Evolutionary conservation across 192 early-diverging fungal species (phyloP).

Genomic region (Rhizophagus sp.): DNA sequence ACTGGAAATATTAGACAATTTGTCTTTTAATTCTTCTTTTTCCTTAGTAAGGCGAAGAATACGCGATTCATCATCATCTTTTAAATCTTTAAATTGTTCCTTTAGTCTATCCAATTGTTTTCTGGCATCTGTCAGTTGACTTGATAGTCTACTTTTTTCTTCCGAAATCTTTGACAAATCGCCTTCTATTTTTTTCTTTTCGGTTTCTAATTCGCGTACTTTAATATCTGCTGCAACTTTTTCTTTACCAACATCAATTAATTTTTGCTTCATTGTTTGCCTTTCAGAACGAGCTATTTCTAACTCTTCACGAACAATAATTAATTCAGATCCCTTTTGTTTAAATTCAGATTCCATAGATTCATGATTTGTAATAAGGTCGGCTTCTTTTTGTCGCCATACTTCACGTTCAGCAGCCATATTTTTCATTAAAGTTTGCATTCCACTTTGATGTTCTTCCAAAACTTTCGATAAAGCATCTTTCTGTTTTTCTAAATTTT

Average conservation of each 20-base stretch:
- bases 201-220: slow-evolving; percentile 6
- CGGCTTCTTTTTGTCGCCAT: slow-evolving; percentile 4
- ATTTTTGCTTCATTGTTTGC: slow-evolving; percentile 13
- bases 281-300: background rate
- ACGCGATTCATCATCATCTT: background rate
- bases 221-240: background rate
- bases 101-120: slow-evolving; percentile 10
- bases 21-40: background rate
- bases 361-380: background rate
- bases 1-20: background rate
- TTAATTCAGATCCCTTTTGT: background rate
- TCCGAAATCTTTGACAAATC: background rate
- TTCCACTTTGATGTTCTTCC: slow-evolving; percentile 9
- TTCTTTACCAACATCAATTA: slow-evolving; percentile 14
- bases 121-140: background rate
- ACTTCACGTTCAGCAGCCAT: slow-evolving; percentile 6
- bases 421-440: slow-evolving; percentile 19
- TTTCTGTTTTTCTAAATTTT: background rate
- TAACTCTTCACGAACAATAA: background rate
- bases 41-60: background rate
- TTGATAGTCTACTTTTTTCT: background rate
- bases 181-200: slow-evolving; percentile 9
- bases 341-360: slow-evolving; percentile 4
- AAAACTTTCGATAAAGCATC: background rate
- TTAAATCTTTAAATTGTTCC: slow-evolving; percentile 7